phyloP scores from a whole-genome alignment of 2,329 filamentous ascomycete species.

The Botrytis galanthina region DNA sequence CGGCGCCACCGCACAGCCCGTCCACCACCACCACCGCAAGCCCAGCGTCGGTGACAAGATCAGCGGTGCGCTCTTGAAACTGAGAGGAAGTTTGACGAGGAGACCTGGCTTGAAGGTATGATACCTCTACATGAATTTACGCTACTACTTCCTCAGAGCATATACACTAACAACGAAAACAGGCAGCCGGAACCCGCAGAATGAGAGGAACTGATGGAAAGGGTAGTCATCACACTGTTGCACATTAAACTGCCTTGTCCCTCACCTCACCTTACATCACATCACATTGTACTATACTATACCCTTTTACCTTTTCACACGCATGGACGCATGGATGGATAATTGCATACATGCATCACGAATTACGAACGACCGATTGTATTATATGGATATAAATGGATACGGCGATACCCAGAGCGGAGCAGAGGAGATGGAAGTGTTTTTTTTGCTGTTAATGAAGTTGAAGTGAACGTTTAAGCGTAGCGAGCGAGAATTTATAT shows the following conservation, averaged over 20 bases:
- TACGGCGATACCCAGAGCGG: neutral
- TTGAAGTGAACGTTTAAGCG: neutral
- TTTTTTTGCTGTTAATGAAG: neutral
- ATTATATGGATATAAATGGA: neutral
- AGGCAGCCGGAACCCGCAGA: constrained; percentile 71
- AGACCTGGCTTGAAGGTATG: constrained; percentile 68
- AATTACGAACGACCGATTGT: neutral
- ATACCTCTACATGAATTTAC: neutral
- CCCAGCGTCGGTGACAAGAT: constrained; percentile 68
- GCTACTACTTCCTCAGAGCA: accelerated
- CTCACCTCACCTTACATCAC: neutral
- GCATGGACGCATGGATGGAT: neutral
- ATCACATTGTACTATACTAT: neutral
- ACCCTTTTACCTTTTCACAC: neutral
- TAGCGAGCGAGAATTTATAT: neutral
- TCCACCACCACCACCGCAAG: constrained; percentile 4
- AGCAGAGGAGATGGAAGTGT: neutral
- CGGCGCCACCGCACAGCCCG: neutral
- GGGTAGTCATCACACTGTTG: constrained; percentile 44
- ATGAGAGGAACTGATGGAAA: constrained; percentile 75
- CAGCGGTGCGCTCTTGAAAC: constrained; percentile 69
- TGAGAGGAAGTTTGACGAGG: constrained; percentile 67
- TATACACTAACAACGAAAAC: constrained; percentile 18
- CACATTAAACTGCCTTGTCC: neutral
- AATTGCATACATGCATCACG: neutral